These are phyloP conservation scores for Moesziomyces antarcticus DNA, from an alignment of 1,284 basidiomycete genomes.

Conservation along the genomic window DNA sequence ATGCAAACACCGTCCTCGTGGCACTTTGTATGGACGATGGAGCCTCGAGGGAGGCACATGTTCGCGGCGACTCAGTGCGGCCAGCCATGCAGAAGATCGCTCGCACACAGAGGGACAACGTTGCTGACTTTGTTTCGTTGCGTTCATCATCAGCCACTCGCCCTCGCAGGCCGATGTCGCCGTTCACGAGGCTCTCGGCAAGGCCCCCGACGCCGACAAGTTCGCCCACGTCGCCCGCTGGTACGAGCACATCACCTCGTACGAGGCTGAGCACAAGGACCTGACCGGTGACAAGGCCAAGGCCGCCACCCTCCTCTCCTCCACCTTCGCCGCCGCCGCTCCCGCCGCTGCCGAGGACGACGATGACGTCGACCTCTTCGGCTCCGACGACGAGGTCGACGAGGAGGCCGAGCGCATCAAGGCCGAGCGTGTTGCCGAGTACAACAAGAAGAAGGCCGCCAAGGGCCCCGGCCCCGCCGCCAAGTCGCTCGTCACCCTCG, in stretches of 20 bases:
- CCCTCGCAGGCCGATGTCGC: conserved; percentile 96
- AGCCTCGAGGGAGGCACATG: neutral
- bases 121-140: conserved; percentile 12
- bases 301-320: conserved; percentile 57
- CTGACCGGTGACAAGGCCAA: conserved; percentile 65
- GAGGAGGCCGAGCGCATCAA: conserved; percentile 94
- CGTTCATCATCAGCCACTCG: conserved; percentile 76
- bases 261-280: conserved; percentile 62
- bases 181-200: conserved; percentile 82
- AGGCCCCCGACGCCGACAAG: conserved; percentile 73
- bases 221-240: conserved; percentile 87
- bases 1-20: neutral
- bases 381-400: conserved; percentile 89
- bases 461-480: conserved; percentile 75
- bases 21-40: neutral
- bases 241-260: conserved; percentile 75
- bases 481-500: conserved; percentile 91
- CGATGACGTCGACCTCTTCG: conserved; percentile 92
- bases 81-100: neutral
- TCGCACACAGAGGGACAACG: neutral
- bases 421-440: conserved; percentile 92
- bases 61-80: neutral
- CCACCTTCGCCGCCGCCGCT: conserved; percentile 48
- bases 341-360: conserved; percentile 80
- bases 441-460: conserved; percentile 90